These are phyloP conservation scores for Cenchrus fungigraminus DNA, from an alignment of 176 grass and related monocot genomes.

Conservation along the genomic window DNA sequence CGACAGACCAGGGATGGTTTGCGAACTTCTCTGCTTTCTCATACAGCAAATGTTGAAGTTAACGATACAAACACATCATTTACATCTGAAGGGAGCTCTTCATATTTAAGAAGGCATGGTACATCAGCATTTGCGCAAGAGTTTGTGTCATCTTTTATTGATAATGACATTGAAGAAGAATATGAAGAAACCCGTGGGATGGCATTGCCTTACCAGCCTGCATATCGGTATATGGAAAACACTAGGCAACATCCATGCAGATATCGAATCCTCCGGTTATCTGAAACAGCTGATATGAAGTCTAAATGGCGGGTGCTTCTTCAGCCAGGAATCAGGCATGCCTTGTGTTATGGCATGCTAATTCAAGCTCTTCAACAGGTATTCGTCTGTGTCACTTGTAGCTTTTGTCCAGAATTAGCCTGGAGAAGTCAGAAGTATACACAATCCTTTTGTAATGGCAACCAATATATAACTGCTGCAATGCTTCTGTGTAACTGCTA, in stretches of 20 bases:
- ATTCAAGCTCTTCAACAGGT: slow-evolving; percentile 91
- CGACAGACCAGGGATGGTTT: slow-evolving; percentile 69
- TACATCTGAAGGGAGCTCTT: slow-evolving; percentile 53
- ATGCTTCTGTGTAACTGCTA: neutral
- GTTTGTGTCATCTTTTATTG: slow-evolving; percentile 52
- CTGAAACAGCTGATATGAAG: slow-evolving; percentile 61
- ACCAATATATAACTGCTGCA: neutral
- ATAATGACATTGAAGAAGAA: slow-evolving; percentile 63
- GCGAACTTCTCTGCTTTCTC: slow-evolving; percentile 68
- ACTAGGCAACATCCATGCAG: slow-evolving; percentile 47
- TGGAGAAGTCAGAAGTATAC: neutral
- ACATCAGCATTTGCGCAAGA: slow-evolving; percentile 46
- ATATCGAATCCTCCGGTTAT: slow-evolving; percentile 63
- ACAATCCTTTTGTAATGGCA: neutral
- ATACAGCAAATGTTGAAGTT: slow-evolving; percentile 54
- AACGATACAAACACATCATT: slow-evolving; percentile 59
- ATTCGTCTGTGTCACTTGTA: slow-evolving; percentile 12
- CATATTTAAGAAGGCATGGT: slow-evolving; percentile 57
- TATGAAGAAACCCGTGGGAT: slow-evolving; percentile 52
- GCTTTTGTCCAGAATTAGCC: slow-evolving; percentile 2
- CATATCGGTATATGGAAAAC: slow-evolving; percentile 58
- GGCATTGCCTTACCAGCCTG: slow-evolving; percentile 58
- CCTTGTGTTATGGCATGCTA: slow-evolving; percentile 71
- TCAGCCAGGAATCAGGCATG: slow-evolving; percentile 80
- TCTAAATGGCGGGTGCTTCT: slow-evolving; percentile 68